Evolutionary conservation across 345 rosid genomes (phyloP).

Genomic region (Brassica incana): DNA sequence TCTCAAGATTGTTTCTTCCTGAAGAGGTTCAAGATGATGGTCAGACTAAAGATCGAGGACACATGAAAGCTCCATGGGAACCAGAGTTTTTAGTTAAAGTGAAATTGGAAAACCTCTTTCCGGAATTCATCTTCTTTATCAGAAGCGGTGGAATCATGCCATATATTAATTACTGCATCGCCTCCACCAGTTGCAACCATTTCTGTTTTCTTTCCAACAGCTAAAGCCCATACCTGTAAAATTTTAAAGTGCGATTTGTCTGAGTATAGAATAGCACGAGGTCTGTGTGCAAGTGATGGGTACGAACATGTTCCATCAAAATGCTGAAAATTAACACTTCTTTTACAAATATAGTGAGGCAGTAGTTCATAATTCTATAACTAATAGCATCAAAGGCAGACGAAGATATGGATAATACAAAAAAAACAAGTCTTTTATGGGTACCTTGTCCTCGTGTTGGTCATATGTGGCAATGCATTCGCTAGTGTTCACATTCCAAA

Average conservation of each 20-base stretch:
- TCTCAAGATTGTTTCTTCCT: constrained; percentile 78
- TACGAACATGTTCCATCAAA: constrained; percentile 10
- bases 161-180: constrained; percentile 80
- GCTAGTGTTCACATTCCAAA: constrained; percentile 76
- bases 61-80: background rate
- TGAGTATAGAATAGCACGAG: background rate
- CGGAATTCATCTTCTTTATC: constrained; percentile 88
- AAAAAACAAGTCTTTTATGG: constrained; percentile 15
- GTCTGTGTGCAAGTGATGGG: background rate
- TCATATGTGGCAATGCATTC: constrained; percentile 93
- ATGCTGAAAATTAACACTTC: constrained; percentile 1
- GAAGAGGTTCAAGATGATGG: constrained; percentile 32
- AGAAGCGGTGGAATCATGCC: constrained; percentile 84
- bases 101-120: constrained; percentile 64
- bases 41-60: background rate
- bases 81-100: constrained; percentile 4
- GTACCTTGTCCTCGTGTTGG: constrained; percentile 92
- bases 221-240: constrained; percentile 91
- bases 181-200: constrained; percentile 90
- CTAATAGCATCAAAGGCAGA: constrained; percentile 5
- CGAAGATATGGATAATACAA: background rate
- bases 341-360: background rate
- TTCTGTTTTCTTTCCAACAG: constrained; percentile 89
- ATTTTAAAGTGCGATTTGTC: constrained; percentile 25
- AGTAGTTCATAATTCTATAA: background rate